Conservation (phyloP, 179 eudicot genomes). For the Spergularia azorica region DNA sequence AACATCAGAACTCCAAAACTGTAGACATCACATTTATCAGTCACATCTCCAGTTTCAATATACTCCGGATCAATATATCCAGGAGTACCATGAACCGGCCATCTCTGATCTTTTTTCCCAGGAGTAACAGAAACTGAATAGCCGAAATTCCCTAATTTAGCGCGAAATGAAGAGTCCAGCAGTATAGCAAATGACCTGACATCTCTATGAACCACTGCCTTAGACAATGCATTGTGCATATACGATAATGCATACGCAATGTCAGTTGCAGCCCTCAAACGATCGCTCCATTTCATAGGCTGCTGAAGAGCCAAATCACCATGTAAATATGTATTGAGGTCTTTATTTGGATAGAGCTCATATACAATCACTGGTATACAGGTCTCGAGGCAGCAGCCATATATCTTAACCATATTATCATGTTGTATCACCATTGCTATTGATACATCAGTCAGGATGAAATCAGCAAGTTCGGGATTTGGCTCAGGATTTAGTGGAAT, state of each 20-base stretch:
- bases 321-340: slow-evolving; percentile 21
- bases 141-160: slow-evolving; percentile 22
- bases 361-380: slow-evolving; percentile 21
- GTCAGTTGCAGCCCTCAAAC: slow-evolving; percentile 17
- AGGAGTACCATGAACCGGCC: slow-evolving; percentile 16
- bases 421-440: slow-evolving; percentile 20
- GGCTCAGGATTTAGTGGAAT: not conserved
- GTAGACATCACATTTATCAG: slow-evolving; percentile 25
- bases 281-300: slow-evolving; percentile 15
- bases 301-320: slow-evolving; percentile 1
- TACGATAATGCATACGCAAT: slow-evolving; percentile 28
- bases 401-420: slow-evolving; percentile 23
- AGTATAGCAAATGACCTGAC: slow-evolving; percentile 17
- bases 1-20: slow-evolving; percentile 29
- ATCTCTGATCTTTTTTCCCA: slow-evolving; percentile 1
- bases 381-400: slow-evolving; percentile 30
- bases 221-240: slow-evolving; percentile 18
- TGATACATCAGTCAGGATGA: slow-evolving; percentile 23
- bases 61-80: slow-evolving; percentile 27
- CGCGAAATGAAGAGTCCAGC: slow-evolving; percentile 12
- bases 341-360: slow-evolving; percentile 17
- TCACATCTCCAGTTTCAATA: slow-evolving; percentile 17
- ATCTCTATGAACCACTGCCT: slow-evolving; percentile 30
- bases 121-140: slow-evolving; percentile 11
- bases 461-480: not conserved